Evolutionary conservation across 352 stramenopile species (phyloP).

Genomic region (Pythium graminicola): DNA sequence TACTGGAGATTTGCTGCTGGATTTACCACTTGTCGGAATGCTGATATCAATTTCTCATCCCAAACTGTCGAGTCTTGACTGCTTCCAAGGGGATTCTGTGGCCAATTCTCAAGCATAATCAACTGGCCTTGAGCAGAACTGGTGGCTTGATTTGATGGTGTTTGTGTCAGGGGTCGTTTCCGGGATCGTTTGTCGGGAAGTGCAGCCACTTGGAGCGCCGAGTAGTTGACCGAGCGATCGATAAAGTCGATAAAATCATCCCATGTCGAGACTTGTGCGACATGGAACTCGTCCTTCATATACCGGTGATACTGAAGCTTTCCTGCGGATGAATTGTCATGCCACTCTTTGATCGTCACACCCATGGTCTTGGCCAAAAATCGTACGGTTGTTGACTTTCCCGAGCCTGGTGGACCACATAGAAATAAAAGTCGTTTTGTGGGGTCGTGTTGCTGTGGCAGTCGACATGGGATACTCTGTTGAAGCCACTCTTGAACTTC

Average conservation of each 20-base stretch:
- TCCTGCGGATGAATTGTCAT: conserved; percentile 54
- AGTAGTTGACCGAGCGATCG: conserved; percentile 57
- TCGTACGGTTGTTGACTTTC: conserved; percentile 74
- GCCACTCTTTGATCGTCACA: conserved; percentile 58
- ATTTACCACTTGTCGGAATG: conserved; percentile 51
- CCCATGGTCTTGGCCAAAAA: conserved; percentile 45
- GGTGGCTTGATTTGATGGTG: neutral
- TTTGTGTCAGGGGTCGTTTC: conserved; percentile 3
- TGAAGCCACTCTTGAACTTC: conserved; percentile 62
- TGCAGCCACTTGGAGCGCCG: conserved; percentile 31
- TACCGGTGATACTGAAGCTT: conserved; percentile 48
- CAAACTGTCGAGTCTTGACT: conserved; percentile 26
- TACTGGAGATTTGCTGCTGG: conserved; percentile 30
- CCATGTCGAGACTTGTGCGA: conserved; percentile 36
- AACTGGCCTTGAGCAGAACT: conserved; percentile 28
- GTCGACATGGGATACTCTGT: neutral
- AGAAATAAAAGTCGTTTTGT: conserved; percentile 68
- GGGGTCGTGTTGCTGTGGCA: neutral
- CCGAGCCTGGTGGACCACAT: conserved; percentile 66
- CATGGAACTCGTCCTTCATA: conserved; percentile 45
- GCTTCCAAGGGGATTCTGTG: conserved; percentile 32
- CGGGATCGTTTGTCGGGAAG: conserved; percentile 4
- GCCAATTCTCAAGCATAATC: conserved; percentile 75
- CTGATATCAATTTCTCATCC: conserved; percentile 49
- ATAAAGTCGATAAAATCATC: conserved; percentile 82